Conservation (phyloP, 2,329 filamentous ascomycete species). For the Aspergillus jensenii region DNA sequence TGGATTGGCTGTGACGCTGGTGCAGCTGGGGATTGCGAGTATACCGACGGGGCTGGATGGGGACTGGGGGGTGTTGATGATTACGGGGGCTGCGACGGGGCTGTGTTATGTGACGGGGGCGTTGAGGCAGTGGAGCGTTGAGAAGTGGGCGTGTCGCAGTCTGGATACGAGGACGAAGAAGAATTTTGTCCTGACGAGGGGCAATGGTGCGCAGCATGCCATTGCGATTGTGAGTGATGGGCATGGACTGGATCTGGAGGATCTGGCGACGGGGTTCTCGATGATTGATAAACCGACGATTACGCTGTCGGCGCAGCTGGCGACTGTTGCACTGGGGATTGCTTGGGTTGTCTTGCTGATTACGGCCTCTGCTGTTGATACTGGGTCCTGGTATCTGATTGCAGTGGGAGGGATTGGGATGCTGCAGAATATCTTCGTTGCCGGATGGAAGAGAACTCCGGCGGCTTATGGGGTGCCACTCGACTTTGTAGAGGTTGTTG, state of each 20-base stretch:
- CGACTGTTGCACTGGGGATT: constrained; percentile 26
- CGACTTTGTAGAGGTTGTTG: constrained; percentile 25
- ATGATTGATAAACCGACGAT: constrained; percentile 14
- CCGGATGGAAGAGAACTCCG: constrained; percentile 20
- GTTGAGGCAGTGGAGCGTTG: constrained; percentile 44
- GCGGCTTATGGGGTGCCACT: constrained; percentile 17
- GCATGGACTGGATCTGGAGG: constrained; percentile 43
- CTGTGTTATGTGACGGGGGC: constrained; percentile 37
- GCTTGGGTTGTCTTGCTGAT: constrained; percentile 46
- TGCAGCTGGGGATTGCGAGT: constrained; percentile 34
- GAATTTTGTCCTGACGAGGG: constrained; percentile 38
- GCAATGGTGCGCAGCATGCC: constrained; percentile 44
- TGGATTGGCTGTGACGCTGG: constrained; percentile 20
- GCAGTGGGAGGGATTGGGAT: constrained; percentile 40
- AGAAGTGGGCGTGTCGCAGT: constrained; percentile 45
- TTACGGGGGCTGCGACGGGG: constrained; percentile 39
- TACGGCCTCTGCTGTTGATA: constrained; percentile 36
- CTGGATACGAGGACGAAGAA: constrained; percentile 22
- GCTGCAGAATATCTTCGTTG: constrained; percentile 41
- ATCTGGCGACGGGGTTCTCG: constrained; percentile 33
- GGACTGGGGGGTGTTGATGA: constrained; percentile 44
- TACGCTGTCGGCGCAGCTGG: constrained; percentile 17
- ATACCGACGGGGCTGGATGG: constrained; percentile 32
- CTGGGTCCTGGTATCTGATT: constrained; percentile 44
- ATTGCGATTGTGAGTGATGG: constrained; percentile 39